Conservation (phyloP, 2,329 filamentous ascomycete genomes). For the Talaromyces sp. region DNA sequence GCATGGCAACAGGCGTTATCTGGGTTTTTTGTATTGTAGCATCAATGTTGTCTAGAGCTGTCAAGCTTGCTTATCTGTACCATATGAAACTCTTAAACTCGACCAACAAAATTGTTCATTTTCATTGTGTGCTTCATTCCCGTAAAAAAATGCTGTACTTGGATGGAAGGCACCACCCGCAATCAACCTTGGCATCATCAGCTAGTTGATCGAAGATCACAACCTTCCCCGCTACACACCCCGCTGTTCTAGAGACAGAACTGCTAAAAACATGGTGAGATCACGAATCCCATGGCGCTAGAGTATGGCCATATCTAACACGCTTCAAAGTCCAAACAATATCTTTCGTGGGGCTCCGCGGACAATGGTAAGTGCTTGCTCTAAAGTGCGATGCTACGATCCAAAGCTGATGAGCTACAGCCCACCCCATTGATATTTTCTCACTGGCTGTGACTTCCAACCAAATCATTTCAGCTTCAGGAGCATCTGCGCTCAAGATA, state of each 20-base stretch:
- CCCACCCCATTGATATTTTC: constrained; percentile 81
- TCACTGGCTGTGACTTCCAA: constrained; percentile 71
- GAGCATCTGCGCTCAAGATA: constrained; percentile 75
- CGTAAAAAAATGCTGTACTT: not conserved
- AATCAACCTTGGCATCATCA: constrained; percentile 15
- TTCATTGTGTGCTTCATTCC: not conserved
- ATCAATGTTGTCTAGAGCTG: not conserved
- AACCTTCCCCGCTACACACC: constrained; percentile 1
- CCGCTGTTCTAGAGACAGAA: not conserved
- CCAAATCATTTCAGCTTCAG: constrained; percentile 77
- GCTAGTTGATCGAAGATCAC: not conserved
- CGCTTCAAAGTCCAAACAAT: constrained; percentile 82
- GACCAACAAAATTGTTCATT: not conserved
- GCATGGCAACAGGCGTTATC: constrained; percentile 11
- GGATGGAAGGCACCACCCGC: not conserved
- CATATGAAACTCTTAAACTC: not conserved
- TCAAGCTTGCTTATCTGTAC: constrained; percentile 6
- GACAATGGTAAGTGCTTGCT: constrained; percentile 66
- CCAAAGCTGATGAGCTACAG: constrained; percentile 44
- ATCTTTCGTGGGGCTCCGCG: constrained; percentile 86
- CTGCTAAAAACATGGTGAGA: constrained; percentile 25
- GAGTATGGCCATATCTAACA: constrained; percentile 16
- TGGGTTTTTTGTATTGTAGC: constrained; percentile 10
- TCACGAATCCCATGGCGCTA: not conserved
- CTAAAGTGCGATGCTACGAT: not conserved